Evolutionary conservation across 495 filamentous ascomycete genomes (phyloP), one percentile per base, ranked within the genome.

Genomic region (Aspergillus hancockii): DNA sequence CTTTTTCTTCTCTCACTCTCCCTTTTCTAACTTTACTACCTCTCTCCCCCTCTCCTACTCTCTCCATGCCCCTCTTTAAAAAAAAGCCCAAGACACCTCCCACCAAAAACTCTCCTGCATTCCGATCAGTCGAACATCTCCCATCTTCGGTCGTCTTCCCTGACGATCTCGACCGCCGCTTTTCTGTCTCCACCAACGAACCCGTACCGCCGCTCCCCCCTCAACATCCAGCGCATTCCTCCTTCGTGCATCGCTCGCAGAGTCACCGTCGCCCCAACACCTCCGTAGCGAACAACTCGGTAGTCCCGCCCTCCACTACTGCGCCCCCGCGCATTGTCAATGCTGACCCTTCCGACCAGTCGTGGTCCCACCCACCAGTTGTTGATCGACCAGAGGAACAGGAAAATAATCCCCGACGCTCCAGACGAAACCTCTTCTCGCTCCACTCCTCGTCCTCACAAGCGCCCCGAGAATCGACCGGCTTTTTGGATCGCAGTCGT

Each of bases 41-140:
- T n/a, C 21, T 9, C 23, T 41, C 19, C 28, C 40, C n/a, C 18
- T 16, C 19, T 49, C 30, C 21, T 25, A n/a, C n/a, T 5, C 22
- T 53, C 63, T 65, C 63, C 63, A 73, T 73, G 71, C 72, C 63
- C 67, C 59, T 70, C 60, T 74, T 70, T 51, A 65, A 61, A 60
- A 70, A 52, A 60, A 76, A 67, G 55, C 54, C 60, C 43, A 72
- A 64, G 57, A 47, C 43, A 6, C 43, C 62, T 63, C 63, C 65
- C 46, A 60, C 72, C 22, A 59, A 63, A 41, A 66, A 60, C 32
- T 62, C 59, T 59, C 38, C 66, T 53, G 67, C 65, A 58, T 64
- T 67, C 57, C 70, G 69, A 41, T 73, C 73, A n/a, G 70, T 56
- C 30, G 74, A 77, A 60, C 64, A 73, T 52, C 67, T 74, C 32